A percentile compares a stretch with the other conserved stretches of the same genome.
phyloP scores from a whole-genome alignment of 2,329 filamentous ascomycete species.

The Dryadomyces quercivorus region DNA sequence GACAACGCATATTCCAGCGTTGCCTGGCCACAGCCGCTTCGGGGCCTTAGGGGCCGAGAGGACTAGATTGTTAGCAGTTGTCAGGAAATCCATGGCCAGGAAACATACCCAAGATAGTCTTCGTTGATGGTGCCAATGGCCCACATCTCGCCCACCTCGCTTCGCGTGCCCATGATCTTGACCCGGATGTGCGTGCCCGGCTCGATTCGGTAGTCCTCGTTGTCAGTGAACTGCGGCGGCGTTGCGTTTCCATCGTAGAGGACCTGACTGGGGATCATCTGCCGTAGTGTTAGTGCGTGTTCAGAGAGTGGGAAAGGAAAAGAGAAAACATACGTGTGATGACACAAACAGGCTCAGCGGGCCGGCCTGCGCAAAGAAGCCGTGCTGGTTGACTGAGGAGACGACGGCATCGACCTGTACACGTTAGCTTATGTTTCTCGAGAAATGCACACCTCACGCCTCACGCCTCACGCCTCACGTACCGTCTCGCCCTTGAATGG shows the following conservation, averaged over 20 bases:
- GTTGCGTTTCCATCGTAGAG: constrained; percentile 93
- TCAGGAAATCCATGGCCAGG: no score
- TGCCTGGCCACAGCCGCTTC: not conserved
- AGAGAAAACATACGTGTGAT: constrained; percentile 50
- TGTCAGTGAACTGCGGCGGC: constrained; percentile 93
- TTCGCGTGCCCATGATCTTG: constrained; percentile 87
- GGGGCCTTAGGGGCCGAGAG: constrained; percentile 6
- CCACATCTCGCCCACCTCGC: constrained; percentile 89
- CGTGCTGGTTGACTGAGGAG: constrained; percentile 78
- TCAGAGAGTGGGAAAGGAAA: not conserved
- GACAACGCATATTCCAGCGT: constrained; percentile 1
- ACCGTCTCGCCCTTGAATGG: constrained; percentile 98
- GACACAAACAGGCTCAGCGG: constrained; percentile 70
- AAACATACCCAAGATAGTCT: constrained; percentile 52
- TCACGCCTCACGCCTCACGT: not conserved
- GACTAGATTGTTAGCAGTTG: not conserved
- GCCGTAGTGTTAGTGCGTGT: constrained; percentile 2
- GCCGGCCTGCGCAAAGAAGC: constrained; percentile 78
- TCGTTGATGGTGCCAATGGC: constrained; percentile 96
- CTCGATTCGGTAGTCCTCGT: constrained; percentile 87
- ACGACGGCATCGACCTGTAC: constrained; percentile 84
- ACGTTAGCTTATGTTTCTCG: not conserved
- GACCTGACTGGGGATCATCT: constrained; percentile 86
- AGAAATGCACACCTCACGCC: no score
- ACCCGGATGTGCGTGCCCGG: constrained; percentile 86